Base-by-base conservation (phyloP, 768 basidiomycete species). In the Tricholoma hemisulphureum region DNA sequence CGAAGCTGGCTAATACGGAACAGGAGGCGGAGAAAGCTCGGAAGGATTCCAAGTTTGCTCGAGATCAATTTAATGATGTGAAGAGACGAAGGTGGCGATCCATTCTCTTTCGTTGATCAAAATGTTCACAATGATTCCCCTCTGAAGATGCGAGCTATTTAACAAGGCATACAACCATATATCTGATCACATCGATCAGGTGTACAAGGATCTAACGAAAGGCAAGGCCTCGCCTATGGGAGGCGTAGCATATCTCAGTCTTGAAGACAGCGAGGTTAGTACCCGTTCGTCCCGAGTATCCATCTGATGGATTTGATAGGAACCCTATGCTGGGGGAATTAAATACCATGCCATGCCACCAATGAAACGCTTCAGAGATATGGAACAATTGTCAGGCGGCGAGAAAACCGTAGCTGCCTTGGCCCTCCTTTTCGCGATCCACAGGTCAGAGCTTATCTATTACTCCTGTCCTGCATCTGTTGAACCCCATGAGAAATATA, bases 321-420 rank as follows among this genome's bases (percentile, higher is more conserved):
- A 67, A 66, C 92, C 93, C 1, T 94, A 94, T 62, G 79, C 77
- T 20, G 86, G 84, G 34, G 93, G 97, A 54, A 93, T 99, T 77
- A 98, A 97, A 72, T 98, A 98, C 69, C 96, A 98, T 67, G 95
- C 96, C 1, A 99, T 98, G 97, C 97, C 97, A 0, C 97, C 97
- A 0, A 96, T 98, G 89, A 99, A 99, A 71, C 90, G 95, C 2
- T 98, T 98, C 82, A 83, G 95, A 60, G 97, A 98, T 69, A 98
- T 98, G 95, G 95, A 98, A 58, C 96, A 98, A 70, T 78, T 98
- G 13, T 98, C 95, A 0, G 97, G 96, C 54, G 97, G 96, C 20
- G 97, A 99, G 71, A 98, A 98, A 77, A 98, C 97, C 0, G 95
- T 98, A 49, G 97, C 97, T 6, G 96, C 96, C 5, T 77, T 98